phyloP scores from a whole-genome alignment of 495 filamentous ascomycete species.

The Peziza echinospora region DNA sequence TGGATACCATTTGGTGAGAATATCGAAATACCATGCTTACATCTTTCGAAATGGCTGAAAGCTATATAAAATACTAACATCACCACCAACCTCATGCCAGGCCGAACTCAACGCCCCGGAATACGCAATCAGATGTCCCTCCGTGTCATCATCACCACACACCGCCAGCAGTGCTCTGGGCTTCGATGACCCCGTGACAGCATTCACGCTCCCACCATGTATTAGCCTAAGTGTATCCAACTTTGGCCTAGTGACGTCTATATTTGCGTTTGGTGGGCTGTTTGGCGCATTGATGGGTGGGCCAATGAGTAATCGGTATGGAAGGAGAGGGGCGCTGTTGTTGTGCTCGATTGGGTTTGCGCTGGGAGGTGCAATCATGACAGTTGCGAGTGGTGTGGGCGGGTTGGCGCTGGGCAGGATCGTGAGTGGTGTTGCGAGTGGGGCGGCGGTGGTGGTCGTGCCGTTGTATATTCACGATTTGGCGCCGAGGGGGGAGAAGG shows the following conservation, averaged over 20 bases:
- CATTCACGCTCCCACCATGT: not conserved
- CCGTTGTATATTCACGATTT: slow-evolving; percentile 91
- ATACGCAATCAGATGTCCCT: slow-evolving; percentile 52
- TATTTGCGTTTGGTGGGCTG: slow-evolving; percentile 81
- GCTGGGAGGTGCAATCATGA: slow-evolving; percentile 52
- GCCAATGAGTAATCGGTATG: slow-evolving; percentile 46
- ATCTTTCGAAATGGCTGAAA: not conserved
- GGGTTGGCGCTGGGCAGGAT: slow-evolving; percentile 52
- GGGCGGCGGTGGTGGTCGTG: slow-evolving; percentile 74
- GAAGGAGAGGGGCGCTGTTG: slow-evolving; percentile 50
- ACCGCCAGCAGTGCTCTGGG: slow-evolving; percentile 41
- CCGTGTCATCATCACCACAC: slow-evolving; percentile 69
- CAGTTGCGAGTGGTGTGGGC: slow-evolving; percentile 41
- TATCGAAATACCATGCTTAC: not conserved
- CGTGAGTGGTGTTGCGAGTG: slow-evolving; percentile 62
- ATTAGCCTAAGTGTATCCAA: slow-evolving; percentile 1
- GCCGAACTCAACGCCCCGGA: slow-evolving; percentile 89
- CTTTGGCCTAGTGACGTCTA: slow-evolving; percentile 44
- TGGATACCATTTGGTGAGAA: slow-evolving; percentile 76
- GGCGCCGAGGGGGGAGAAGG: slow-evolving; percentile 53
- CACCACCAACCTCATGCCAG: slow-evolving; percentile 25
- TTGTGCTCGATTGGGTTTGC: slow-evolving; percentile 53
- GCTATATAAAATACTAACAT: not conserved
- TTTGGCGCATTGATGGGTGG: slow-evolving; percentile 60
- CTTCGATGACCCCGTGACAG: too few relatives aligned